Percentiles rank a stretch among this genome's conserved stretches.
These are phyloP conservation scores for Zoysia japonica DNA, from an alignment of 176 grass and related monocot species.

Conservation along the genomic window DNA sequence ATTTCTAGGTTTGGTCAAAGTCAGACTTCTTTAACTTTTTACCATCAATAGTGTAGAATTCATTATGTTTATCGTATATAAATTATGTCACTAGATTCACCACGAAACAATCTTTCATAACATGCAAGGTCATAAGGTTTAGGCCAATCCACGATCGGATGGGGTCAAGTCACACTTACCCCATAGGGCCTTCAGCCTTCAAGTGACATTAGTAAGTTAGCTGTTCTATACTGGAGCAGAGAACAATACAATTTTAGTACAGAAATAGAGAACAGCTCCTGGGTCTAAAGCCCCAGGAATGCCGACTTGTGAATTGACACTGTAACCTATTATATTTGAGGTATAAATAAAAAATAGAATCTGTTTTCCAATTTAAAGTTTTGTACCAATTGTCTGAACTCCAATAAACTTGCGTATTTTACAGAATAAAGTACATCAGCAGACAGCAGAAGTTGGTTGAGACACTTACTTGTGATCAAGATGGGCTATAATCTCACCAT, in stretches of 20 bases:
- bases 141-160: too few relatives aligned
- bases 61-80: too few relatives aligned
- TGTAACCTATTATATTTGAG: background rate
- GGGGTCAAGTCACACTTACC: too few relatives aligned
- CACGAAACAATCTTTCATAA: too few relatives aligned
- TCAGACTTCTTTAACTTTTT: too few relatives aligned
- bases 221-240: background rate
- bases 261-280: background rate
- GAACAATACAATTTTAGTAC: background rate
- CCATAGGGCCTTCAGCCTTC: background rate
- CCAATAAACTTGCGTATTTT: background rate
- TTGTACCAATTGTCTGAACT: background rate
- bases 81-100: too few relatives aligned
- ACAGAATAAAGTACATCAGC: background rate
- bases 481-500: slow-evolving; percentile 85
- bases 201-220: background rate
- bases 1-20: too few relatives aligned
- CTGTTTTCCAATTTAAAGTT: background rate
- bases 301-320: background rate
- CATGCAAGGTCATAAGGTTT: too few relatives aligned
- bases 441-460: slow-evolving; percentile 1
- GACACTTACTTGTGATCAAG: slow-evolving; percentile 96
- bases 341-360: background rate
- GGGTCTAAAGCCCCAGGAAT: background rate
- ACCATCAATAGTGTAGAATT: too few relatives aligned